Percentiles rank a stretch among this genome's conserved stretches.
Conservation (phyloP, 805 yeast species). For the Myxozyma kluyveri region DNA sequence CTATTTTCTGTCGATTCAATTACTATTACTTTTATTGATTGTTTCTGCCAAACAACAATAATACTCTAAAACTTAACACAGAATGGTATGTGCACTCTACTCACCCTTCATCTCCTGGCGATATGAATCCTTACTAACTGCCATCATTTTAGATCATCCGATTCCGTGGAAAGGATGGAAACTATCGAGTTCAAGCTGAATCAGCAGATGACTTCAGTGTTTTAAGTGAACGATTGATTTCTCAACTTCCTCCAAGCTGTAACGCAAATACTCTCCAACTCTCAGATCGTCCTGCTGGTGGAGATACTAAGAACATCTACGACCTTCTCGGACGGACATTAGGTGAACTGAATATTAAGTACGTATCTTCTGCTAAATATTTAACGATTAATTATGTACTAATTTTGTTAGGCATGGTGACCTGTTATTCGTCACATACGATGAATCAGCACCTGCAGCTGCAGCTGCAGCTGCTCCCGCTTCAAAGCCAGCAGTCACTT, state of each 20-base stretch:
- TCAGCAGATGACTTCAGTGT: constrained; percentile 45
- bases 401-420: constrained; percentile 52
- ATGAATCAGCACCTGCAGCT: constrained; percentile 19
- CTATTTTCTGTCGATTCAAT: too few relatives aligned
- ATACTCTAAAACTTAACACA: too few relatives aligned
- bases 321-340: constrained; percentile 41
- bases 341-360: constrained; percentile 40
- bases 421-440: constrained; percentile 49
- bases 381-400: background rate
- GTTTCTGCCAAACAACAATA: too few relatives aligned
- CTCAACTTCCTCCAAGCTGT: constrained; percentile 39
- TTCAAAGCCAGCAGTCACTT: background rate
- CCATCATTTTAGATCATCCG: constrained; percentile 56
- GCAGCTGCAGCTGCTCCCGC: constrained; percentile 6
- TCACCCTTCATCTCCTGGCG: too few relatives aligned
- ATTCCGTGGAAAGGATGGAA: constrained; percentile 82
- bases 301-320: constrained; percentile 38
- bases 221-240: constrained; percentile 40
- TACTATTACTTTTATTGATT: too few relatives aligned
- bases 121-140: background rate
- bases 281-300: constrained; percentile 47
- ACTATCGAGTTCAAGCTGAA: constrained; percentile 62
- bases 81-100: too few relatives aligned
- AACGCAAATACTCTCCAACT: constrained; percentile 40
- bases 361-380: constrained; percentile 33